A percentile compares a stretch with the other conserved stretches of the same genome.
Conservation (phyloP, 495 filamentous ascomycete species). For the Daldinia grandis region DNA sequence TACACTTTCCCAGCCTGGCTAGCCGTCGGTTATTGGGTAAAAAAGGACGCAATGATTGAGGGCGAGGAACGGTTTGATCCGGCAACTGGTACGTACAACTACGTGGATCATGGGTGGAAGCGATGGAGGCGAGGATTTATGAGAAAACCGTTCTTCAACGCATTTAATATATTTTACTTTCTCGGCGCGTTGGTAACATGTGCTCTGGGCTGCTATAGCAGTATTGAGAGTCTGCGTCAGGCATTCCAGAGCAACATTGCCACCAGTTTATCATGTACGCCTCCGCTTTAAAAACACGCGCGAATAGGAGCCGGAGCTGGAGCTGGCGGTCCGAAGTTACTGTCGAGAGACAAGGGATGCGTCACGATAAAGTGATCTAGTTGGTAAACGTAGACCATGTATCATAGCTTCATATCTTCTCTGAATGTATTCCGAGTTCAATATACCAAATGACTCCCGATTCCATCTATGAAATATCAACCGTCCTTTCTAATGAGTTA, state of each 20-base stretch:
- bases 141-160: slow-evolving; percentile 44
- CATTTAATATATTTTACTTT: slow-evolving; percentile 45
- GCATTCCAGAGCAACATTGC: slow-evolving; percentile 41
- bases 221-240: slow-evolving; percentile 41
- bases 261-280: slow-evolving; percentile 43
- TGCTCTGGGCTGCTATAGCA: slow-evolving; percentile 44
- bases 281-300: slow-evolving; percentile 36
- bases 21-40: slow-evolving; percentile 46
- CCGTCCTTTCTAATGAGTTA: not conserved
- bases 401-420: not conserved
- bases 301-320: not conserved
- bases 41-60: slow-evolving; percentile 42
- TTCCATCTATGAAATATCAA: not conserved
- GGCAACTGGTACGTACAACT: slow-evolving; percentile 36
- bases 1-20: slow-evolving; percentile 51
- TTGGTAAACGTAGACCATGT: not conserved
- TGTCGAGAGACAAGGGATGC: not conserved
- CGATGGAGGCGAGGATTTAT: slow-evolving; percentile 43
- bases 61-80: slow-evolving; percentile 37
- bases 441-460: no score
- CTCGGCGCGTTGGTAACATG: slow-evolving; percentile 44
- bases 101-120: slow-evolving; percentile 41
- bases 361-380: not conserved
- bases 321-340: not conserved
- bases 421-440: not conserved